Evolutionary conservation across 495 filamentous ascomycete species (phyloP).

Genomic region (Penicillium pancosmium): DNA sequence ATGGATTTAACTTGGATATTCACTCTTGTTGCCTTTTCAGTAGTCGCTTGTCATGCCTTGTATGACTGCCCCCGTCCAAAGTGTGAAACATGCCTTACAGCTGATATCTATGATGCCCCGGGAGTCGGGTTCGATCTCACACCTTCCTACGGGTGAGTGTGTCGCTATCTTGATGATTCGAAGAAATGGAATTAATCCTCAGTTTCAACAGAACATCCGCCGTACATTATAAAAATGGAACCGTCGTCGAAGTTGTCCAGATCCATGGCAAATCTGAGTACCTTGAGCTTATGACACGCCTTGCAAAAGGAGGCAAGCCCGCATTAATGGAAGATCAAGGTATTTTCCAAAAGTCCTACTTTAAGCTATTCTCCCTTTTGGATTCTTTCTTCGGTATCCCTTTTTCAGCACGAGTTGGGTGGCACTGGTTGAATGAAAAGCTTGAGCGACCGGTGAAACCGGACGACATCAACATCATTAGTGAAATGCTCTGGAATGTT

Average conservation of each 20-base stretch:
- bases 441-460: slow-evolving; percentile 8
- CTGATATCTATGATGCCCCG: slow-evolving; percentile 17
- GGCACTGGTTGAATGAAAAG: slow-evolving; percentile 16
- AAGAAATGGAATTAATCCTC: neutral
- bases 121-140: slow-evolving; percentile 22
- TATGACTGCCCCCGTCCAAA: neutral
- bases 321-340: neutral
- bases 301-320: slow-evolving; percentile 4
- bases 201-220: slow-evolving; percentile 12
- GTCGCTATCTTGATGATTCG: neutral
- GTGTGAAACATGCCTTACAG: slow-evolving; percentile 15
- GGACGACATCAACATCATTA: slow-evolving; percentile 16
- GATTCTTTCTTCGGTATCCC: neutral
- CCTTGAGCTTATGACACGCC: slow-evolving; percentile 21
- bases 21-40: neutral
- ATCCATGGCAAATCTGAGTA: slow-evolving; percentile 19
- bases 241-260: slow-evolving; percentile 17
- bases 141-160: slow-evolving; percentile 17
- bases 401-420: slow-evolving; percentile 11
- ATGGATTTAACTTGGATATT: neutral
- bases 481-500: slow-evolving; percentile 16
- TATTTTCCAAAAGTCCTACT: neutral
- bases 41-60: neutral
- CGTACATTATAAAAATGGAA: slow-evolving; percentile 21
- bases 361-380: neutral